These are phyloP conservation scores for Malassezia caprae DNA, from an alignment of 1,284 basidiomycete genomes.

Conservation along the genomic window DNA sequence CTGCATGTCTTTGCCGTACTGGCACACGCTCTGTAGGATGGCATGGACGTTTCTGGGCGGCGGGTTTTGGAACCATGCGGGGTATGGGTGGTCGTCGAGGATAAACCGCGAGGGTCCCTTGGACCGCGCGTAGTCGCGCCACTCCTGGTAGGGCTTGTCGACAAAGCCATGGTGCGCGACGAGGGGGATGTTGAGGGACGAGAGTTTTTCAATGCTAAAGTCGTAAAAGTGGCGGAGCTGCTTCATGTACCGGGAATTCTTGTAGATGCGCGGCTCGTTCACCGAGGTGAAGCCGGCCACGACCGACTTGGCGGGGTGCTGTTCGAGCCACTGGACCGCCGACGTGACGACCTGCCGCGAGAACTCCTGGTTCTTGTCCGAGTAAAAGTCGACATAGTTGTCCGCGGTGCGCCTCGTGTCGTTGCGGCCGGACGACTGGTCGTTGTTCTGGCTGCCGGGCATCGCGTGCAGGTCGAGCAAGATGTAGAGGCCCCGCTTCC, in stretches of 20 bases:
- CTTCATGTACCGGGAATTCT: background rate
- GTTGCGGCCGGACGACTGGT: slow-evolving; percentile 44
- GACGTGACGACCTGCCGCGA: slow-evolving; percentile 30
- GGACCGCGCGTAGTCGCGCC: slow-evolving; percentile 27
- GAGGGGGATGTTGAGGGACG: slow-evolving; percentile 26
- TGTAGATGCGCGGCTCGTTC: slow-evolving; percentile 34
- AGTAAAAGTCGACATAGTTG: slow-evolving; percentile 30
- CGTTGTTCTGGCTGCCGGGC: slow-evolving; percentile 50
- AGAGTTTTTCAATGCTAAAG: slow-evolving; percentile 21
- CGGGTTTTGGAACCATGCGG: slow-evolving; percentile 33
- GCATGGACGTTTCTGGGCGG: slow-evolving; percentile 10
- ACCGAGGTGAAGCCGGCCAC: slow-evolving; percentile 34
- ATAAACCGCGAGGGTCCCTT: slow-evolving; percentile 38
- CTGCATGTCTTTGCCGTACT: slow-evolving; percentile 18
- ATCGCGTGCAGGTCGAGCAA: slow-evolving; percentile 51
- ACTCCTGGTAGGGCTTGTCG: slow-evolving; percentile 19
- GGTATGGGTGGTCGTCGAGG: slow-evolving; percentile 44
- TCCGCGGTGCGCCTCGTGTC: slow-evolving; percentile 20
- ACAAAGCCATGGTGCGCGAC: slow-evolving; percentile 41
- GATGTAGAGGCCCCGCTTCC: slow-evolving; percentile 49
- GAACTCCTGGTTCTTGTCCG: slow-evolving; percentile 24
- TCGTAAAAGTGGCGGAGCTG: slow-evolving; percentile 25
- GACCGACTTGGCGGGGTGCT: slow-evolving; percentile 35
- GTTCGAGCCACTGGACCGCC: slow-evolving; percentile 27
- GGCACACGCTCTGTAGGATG: slow-evolving; percentile 30